Conservation (phyloP, 2,329 filamentous ascomycete genomes). For the Botrytis paeoniae region DNA sequence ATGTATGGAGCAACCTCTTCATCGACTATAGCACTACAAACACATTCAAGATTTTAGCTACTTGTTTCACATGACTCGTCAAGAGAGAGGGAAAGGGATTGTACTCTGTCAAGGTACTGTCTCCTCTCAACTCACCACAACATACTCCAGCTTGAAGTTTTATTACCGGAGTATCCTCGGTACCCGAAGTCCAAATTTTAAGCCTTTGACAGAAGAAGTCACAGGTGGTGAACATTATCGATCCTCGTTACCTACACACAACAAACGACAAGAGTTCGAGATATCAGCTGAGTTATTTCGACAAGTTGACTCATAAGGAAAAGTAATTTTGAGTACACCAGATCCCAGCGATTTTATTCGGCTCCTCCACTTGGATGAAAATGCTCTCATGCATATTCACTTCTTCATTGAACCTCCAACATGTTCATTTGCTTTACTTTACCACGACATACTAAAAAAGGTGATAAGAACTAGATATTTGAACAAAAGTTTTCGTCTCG, state of each 20-base stretch:
- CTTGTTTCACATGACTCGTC: not conserved
- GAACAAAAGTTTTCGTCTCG: too few relatives aligned
- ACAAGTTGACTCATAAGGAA: not conserved
- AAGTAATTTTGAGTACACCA: too few relatives aligned
- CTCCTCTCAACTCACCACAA: not conserved
- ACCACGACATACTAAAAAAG: not conserved
- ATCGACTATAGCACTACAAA: not conserved
- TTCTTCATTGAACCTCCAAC: not conserved
- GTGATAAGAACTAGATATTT: fast-evolving
- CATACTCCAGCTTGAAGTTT: not conserved
- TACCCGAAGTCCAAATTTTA: not conserved
- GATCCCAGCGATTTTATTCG: not conserved
- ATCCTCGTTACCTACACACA: not conserved
- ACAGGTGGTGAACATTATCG: not conserved
- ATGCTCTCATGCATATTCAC: not conserved
- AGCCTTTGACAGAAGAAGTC: not conserved
- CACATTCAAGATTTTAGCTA: not conserved
- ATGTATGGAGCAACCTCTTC: not conserved
- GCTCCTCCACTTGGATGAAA: not conserved
- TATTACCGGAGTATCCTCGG: not conserved
- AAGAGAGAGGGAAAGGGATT: not conserved
- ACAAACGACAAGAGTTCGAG: fast-evolving
- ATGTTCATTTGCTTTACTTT: not conserved
- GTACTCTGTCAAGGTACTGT: not conserved
- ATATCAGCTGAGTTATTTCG: not conserved